Evolutionary conservation across 2,329 filamentous ascomycete genomes (phyloP), one percentile per base, ranked within the genome.

Genomic region (Ascochyta lentis): DNA sequence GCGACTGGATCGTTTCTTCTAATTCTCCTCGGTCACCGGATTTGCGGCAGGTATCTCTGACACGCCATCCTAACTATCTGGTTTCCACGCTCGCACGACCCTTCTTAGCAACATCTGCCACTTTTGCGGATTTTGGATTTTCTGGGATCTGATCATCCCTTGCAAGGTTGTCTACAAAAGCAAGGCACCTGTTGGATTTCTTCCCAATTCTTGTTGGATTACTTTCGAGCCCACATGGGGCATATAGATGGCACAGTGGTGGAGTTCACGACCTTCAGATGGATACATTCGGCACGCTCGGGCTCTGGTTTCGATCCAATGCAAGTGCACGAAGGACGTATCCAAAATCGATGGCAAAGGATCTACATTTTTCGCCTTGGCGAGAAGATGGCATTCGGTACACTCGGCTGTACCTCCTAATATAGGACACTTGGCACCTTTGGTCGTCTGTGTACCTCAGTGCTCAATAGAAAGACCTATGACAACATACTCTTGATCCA

Each of bases 1-100:
- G 63, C 53, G 54, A 61, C 56, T 61, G 62, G 45, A 44, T 35
- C 31, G 58, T 44, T 50, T 49, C 37, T 56, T 52, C 40, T 44
- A 37, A 53, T 58, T 42, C 19, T 39, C 19, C 54, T 49, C 35
- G 35, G 42, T 29, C 23, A 33, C 48, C 38, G 53, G 53, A 47
- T 56, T 56, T 51, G 47, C 38, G 53, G 47, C 47, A 49, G 42
- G 43, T 47, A 47, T 42, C 24, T 35, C 47, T 43, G 47, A 56
- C 53, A 46, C 47, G 53, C 43, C 53, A 39, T 51, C 47, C 47
- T 39, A 51, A 43, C 37, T 43, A 35, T 48, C 53, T 43, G 48
- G 47, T 47, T 56, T 19, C 53, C 31, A 56, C 31, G 38, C 38
- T 48, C 53, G 47, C 38, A 56, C 38, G 47, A 56, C 31, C 33